These are phyloP conservation scores for Aspergillus felis DNA, from an alignment of 2,329 filamentous ascomycete genomes.

Conservation along the genomic window DNA sequence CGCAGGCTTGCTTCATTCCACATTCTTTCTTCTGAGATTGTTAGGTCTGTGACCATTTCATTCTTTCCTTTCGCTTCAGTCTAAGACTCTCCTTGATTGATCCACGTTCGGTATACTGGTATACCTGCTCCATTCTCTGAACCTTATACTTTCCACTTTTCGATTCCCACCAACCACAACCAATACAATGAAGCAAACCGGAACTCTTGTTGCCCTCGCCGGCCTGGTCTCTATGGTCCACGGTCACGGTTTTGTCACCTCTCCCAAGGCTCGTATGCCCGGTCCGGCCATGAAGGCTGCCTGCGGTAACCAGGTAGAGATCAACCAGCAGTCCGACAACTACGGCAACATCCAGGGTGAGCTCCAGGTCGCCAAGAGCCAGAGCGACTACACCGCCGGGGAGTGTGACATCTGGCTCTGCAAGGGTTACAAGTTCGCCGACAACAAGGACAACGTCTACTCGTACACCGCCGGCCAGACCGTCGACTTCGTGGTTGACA, in stretches of 20 bases:
- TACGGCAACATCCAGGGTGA: constrained; percentile 57
- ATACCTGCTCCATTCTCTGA: constrained; percentile 19
- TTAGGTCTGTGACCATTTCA: constrained; percentile 20
- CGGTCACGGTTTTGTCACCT: constrained; percentile 52
- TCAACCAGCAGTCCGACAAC: constrained; percentile 51
- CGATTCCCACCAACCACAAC: background rate
- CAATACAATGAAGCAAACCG: constrained; percentile 42
- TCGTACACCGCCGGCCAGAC: constrained; percentile 47
- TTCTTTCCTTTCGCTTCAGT: constrained; percentile 9
- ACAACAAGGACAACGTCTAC: constrained; percentile 53
- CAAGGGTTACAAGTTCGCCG: constrained; percentile 56
- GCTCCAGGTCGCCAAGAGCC: constrained; percentile 46
- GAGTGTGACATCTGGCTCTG: constrained; percentile 53
- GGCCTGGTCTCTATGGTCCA: constrained; percentile 45
- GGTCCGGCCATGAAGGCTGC: constrained; percentile 50
- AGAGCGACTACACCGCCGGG: constrained; percentile 47
- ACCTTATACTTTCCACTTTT: constrained; percentile 9
- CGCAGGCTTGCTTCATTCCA: constrained; percentile 15
- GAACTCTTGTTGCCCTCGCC: constrained; percentile 41
- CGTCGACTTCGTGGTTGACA: constrained; percentile 42
- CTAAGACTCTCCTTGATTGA: constrained; percentile 5
- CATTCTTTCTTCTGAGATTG: constrained; percentile 12
- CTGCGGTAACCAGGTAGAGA: constrained; percentile 54
- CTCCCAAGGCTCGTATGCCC: constrained; percentile 48
- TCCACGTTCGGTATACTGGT: constrained; percentile 18